phyloP scores from a whole-genome alignment of 2,329 filamentous ascomycete genomes.

The Domatiomyces catenatus region DNA sequence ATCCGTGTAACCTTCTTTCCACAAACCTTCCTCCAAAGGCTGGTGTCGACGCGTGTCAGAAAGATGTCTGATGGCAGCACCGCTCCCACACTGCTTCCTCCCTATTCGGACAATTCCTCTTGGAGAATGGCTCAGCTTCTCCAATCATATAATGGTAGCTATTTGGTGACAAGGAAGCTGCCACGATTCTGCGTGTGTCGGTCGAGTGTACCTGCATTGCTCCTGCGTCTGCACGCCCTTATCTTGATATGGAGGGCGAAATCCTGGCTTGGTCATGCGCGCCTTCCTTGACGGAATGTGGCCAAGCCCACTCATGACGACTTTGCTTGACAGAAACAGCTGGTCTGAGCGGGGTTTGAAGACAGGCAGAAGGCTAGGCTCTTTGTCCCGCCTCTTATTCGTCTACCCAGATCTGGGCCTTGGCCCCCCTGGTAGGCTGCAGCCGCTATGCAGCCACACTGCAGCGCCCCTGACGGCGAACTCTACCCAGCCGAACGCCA shows the following conservation, averaged over 20 bases:
- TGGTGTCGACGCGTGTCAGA: neutral
- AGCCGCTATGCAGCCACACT: neutral
- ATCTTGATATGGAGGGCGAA: neutral
- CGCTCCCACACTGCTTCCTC: too few relatives aligned
- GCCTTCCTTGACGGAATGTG: neutral
- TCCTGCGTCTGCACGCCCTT: neutral
- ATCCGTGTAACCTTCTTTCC: neutral
- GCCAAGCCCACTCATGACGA: neutral
- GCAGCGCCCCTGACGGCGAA: neutral
- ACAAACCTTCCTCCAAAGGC: neutral
- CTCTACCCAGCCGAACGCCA: neutral
- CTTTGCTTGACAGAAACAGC: neutral
- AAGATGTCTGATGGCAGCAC: too few relatives aligned
- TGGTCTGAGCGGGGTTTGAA: neutral
- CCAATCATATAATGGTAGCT: too few relatives aligned
- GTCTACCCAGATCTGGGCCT: neutral
- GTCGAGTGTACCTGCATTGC: neutral
- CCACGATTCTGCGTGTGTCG: neutral
- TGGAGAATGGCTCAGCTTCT: too few relatives aligned
- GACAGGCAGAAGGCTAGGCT: neutral
- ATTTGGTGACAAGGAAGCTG: too few relatives aligned
- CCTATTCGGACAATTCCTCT: too few relatives aligned
- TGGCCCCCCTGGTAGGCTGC: neutral
- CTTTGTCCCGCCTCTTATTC: neutral
- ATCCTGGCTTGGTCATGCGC: neutral